Conservation (phyloP, 371 early-diverging fungal genomes). For the Umbelopsis sp. region DNA sequence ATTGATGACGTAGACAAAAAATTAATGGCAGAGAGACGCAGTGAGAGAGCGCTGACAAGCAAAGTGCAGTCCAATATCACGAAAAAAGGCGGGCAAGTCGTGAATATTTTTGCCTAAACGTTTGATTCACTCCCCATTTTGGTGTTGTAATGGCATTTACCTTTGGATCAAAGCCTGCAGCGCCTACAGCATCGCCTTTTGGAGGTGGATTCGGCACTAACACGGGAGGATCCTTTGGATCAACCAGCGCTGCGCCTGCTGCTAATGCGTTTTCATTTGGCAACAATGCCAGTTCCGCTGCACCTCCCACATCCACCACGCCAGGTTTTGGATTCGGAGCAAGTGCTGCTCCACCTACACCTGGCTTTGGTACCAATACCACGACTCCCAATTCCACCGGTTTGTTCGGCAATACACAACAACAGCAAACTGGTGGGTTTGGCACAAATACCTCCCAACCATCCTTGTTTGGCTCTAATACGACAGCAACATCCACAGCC, state of each 20-base stretch:
- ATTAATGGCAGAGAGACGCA: too few relatives aligned
- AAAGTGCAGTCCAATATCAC: background rate
- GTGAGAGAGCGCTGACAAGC: too few relatives aligned
- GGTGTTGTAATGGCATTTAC: slow-evolving; percentile 12
- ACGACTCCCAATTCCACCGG: background rate
- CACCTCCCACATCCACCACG: slow-evolving; percentile 1
- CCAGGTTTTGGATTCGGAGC: slow-evolving; percentile 14
- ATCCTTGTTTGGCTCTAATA: slow-evolving; percentile 3
- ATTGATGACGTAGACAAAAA: too few relatives aligned
- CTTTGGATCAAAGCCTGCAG: slow-evolving; percentile 12
- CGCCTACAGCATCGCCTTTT: slow-evolving; percentile 2
- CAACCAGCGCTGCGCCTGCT: background rate
- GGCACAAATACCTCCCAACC: slow-evolving; percentile 10
- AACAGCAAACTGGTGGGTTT: slow-evolving; percentile 5
- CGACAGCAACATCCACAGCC: slow-evolving; percentile 3
- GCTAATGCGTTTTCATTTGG: background rate
- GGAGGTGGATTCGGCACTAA: slow-evolving; percentile 11
- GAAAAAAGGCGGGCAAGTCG: background rate
- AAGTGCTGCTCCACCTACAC: background rate
- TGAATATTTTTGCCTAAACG: background rate
- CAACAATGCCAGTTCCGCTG: background rate
- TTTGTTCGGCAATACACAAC: slow-evolving; percentile 5
- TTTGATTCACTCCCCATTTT: background rate
- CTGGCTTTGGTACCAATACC: slow-evolving; percentile 7
- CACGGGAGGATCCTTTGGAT: slow-evolving; percentile 11